Evolutionary conservation across 768 basidiomycete species (phyloP).

Genomic region (Sporobolomyces roseus): DNA sequence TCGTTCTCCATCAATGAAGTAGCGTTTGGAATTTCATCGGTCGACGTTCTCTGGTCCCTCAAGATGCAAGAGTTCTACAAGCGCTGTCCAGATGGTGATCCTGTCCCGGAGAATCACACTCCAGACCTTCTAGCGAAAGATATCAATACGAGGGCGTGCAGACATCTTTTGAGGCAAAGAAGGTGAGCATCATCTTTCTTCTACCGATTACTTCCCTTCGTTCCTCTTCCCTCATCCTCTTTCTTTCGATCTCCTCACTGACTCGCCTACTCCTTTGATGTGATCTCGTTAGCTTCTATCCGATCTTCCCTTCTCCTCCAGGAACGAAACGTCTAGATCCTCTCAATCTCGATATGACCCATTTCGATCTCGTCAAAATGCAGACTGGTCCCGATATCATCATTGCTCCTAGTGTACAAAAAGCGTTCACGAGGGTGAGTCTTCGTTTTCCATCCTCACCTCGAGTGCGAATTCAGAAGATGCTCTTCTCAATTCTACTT

Average conservation of each 20-base stretch:
- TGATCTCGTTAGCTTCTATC: conserved; percentile 72
- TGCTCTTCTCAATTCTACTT: not conserved
- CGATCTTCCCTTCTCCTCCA: conserved; percentile 81
- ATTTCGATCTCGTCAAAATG: conserved; percentile 58
- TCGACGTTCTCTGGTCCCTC: conserved; percentile 84
- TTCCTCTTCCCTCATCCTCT: too few species aligned
- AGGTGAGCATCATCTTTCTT: too few species aligned
- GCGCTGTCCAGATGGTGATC: conserved; percentile 47
- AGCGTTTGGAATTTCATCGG: conserved; percentile 71
- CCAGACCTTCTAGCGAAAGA: conserved; percentile 52
- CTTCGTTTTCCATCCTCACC: not conserved
- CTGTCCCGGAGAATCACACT: conserved; percentile 50
- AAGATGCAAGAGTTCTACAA: conserved; percentile 70
- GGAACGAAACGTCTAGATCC: conserved; percentile 58
- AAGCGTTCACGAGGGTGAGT: conserved; percentile 80
- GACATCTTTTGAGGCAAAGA: conserved; percentile 79
- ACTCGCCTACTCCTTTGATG: not conserved
- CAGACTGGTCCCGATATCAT: conserved; percentile 63
- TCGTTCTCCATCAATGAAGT: conserved; percentile 80
- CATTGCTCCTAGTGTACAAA: conserved; percentile 79
- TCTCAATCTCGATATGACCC: conserved; percentile 82
- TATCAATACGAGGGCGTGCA: conserved; percentile 69
- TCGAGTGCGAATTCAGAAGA: too few species aligned
- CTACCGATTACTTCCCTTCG: too few species aligned
- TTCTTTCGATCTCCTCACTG: not conserved